These are phyloP conservation scores for Exsudoporus floridanus DNA, from an alignment of 1,284 basidiomycete genomes.

Conservation along the genomic window DNA sequence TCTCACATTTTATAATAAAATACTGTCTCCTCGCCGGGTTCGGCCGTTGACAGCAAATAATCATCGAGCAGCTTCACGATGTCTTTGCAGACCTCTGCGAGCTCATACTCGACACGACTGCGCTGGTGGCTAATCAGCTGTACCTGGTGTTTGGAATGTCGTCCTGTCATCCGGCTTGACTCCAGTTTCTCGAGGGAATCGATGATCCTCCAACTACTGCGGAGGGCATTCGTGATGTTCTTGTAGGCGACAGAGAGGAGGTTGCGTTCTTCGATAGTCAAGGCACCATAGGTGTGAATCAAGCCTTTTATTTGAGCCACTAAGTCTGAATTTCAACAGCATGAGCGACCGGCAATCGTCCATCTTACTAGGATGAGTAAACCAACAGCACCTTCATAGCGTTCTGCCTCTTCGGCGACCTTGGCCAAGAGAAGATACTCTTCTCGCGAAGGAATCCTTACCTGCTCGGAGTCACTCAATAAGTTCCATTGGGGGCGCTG, in stretches of 20 bases:
- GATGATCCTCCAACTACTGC: slow-evolving; percentile 62
- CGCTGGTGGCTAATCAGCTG: slow-evolving; percentile 53
- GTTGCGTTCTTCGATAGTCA: slow-evolving; percentile 65
- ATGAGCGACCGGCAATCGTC: slow-evolving; percentile 9
- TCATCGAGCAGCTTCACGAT: slow-evolving; percentile 55
- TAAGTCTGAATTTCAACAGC: slow-evolving; percentile 44
- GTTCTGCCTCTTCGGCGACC: slow-evolving; percentile 64
- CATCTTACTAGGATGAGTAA: not conserved
- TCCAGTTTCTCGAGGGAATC: slow-evolving; percentile 56
- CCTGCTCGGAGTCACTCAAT: slow-evolving; percentile 17
- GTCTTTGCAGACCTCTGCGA: slow-evolving; percentile 57
- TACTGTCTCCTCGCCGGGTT: slow-evolving; percentile 60
- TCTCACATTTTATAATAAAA: slow-evolving; percentile 69
- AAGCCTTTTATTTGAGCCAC: slow-evolving; percentile 58
- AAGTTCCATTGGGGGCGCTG: not conserved
- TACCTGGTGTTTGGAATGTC: slow-evolving; percentile 40
- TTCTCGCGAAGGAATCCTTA: slow-evolving; percentile 35
- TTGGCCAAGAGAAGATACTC: slow-evolving; percentile 57
- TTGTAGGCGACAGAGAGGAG: slow-evolving; percentile 71
- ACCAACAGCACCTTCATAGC: slow-evolving; percentile 53
- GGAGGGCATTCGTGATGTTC: slow-evolving; percentile 60
- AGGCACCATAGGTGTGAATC: slow-evolving; percentile 47
- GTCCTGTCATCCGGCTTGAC: slow-evolving; percentile 31
- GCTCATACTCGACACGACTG: slow-evolving; percentile 54
- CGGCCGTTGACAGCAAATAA: slow-evolving; percentile 54